Conservation (phyloP, 257 asterid genomes). For the Cynanchum wilfordii region DNA sequence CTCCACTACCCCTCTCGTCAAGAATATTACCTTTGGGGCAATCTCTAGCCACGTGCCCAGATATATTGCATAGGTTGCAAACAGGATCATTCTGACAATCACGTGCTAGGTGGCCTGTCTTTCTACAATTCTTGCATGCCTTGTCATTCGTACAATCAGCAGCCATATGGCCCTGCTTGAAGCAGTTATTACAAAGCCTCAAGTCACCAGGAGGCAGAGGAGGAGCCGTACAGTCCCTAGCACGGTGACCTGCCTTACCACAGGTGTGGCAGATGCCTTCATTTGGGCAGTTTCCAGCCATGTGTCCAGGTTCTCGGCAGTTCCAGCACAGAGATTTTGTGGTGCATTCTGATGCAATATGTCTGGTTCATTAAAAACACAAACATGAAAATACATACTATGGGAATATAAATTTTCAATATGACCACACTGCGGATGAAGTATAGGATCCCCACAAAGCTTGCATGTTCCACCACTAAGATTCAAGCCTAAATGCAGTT, state of each 20-base stretch:
- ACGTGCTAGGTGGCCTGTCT: slow-evolving; percentile 54
- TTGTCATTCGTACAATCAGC: slow-evolving; percentile 46
- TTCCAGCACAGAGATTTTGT: slow-evolving; percentile 46
- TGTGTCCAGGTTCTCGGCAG: slow-evolving; percentile 58
- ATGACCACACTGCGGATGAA: slow-evolving; percentile 9
- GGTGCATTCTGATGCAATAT: slow-evolving; percentile 43
- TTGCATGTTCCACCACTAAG: not conserved
- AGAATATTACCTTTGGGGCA: slow-evolving; percentile 33
- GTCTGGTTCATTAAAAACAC: slow-evolving; percentile 30
- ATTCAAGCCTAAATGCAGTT: not conserved
- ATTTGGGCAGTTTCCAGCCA: slow-evolving; percentile 55
- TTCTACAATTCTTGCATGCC: slow-evolving; percentile 61
- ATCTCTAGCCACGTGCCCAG: slow-evolving; percentile 47
- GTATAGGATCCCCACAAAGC: not conserved
- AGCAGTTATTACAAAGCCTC: slow-evolving; percentile 48
- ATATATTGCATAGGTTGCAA: slow-evolving; percentile 49
- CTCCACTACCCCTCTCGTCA: slow-evolving; percentile 36
- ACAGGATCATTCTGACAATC: slow-evolving; percentile 57
- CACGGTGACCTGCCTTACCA: slow-evolving; percentile 48
- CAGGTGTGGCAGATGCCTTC: slow-evolving; percentile 61
- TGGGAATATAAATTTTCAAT: not conserved
- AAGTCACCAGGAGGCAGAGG: slow-evolving; percentile 40
- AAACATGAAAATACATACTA: not conserved
- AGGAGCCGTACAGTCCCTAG: slow-evolving; percentile 39
- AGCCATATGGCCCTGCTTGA: slow-evolving; percentile 41